Evolutionary conservation across 352 stramenopile species (phyloP).

Genomic region (Halophytophthora polymorphica): DNA sequence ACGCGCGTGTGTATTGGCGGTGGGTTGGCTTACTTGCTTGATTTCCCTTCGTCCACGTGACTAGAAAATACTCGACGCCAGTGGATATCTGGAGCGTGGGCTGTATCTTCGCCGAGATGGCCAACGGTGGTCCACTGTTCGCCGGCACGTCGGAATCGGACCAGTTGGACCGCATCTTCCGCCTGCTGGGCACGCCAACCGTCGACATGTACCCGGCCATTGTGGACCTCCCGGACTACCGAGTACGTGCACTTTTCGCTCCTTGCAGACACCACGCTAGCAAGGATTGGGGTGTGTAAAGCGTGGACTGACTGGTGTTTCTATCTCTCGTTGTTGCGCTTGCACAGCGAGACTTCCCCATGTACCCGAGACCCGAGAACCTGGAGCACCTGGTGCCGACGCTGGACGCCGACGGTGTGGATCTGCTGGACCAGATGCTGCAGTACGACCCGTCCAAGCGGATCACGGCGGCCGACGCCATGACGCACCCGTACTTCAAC

Average conservation of each 20-base stretch:
- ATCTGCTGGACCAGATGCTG: conserved; percentile 91
- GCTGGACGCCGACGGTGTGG: conserved; percentile 87
- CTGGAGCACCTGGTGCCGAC: conserved; percentile 90
- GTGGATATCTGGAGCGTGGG: conserved; percentile 99
- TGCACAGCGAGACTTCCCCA: conserved; percentile 86
- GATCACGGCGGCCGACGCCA: conserved; percentile 93
- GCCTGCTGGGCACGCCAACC: conserved; percentile 94
- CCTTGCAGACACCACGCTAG: neutral
- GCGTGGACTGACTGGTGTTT: neutral
- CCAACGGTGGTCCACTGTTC: conserved; percentile 92
- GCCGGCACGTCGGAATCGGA: conserved; percentile 96
- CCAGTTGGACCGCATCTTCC: conserved; percentile 98
- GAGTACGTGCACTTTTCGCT: conserved; percentile 44
- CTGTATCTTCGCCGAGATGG: conserved; percentile 98
- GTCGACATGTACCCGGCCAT: conserved; percentile 94
- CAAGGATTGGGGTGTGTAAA: conserved; percentile 1
- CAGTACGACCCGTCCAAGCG: conserved; percentile 88
- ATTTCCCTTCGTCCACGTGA: neutral
- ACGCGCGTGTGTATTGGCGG: neutral
- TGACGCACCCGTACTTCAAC: conserved; percentile 97
- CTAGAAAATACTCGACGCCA: conserved; percentile 96
- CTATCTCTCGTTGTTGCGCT: conserved; percentile 5
- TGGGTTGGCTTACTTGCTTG: neutral
- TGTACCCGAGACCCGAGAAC: conserved; percentile 86
- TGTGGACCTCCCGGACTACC: conserved; percentile 96